phyloP scores from a whole-genome alignment of 768 basidiomycete genomes.

The Tremella fuciformis region DNA sequence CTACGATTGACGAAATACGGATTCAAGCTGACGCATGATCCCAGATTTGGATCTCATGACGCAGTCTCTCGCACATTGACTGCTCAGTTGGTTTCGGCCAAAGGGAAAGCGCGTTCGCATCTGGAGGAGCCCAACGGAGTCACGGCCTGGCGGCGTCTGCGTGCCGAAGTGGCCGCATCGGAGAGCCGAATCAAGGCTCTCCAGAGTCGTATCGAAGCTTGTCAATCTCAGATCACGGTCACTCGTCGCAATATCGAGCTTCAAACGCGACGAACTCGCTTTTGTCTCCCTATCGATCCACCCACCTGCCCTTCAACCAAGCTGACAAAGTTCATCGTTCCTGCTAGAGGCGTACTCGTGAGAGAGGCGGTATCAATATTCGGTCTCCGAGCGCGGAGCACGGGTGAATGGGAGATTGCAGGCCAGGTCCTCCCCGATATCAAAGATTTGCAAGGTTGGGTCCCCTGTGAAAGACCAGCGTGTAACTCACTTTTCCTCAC shows the following conservation, averaged over 20 bases:
- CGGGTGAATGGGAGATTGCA: slow-evolving; percentile 37
- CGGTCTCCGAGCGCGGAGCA: slow-evolving; percentile 22
- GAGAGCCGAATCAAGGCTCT: slow-evolving; percentile 17
- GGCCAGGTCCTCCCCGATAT: slow-evolving; percentile 24
- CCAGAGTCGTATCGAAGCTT: slow-evolving; percentile 5
- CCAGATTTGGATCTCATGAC: slow-evolving; percentile 6
- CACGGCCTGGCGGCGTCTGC: slow-evolving; percentile 21
- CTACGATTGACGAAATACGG: no score
- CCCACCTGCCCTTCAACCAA: neutral
- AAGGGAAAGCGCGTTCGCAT: neutral
- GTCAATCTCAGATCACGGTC: slow-evolving; percentile 1
- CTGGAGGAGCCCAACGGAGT: slow-evolving; percentile 4
- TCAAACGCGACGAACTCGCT: no score
- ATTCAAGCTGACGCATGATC: neutral
- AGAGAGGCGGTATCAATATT: slow-evolving; percentile 39
- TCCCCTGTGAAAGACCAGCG: no score
- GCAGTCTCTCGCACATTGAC: neutral
- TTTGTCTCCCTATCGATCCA: neutral
- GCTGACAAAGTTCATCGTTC: slow-evolving; percentile 8
- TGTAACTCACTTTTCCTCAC: no score
- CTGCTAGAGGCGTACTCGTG: slow-evolving; percentile 39
- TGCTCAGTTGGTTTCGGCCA: neutral
- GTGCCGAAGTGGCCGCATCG: slow-evolving; percentile 27
- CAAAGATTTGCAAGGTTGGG: no score
- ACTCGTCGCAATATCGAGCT: no score